phyloP scores from a whole-genome alignment of 176 grass and related monocot species.

The Triticum urartu region DNA sequence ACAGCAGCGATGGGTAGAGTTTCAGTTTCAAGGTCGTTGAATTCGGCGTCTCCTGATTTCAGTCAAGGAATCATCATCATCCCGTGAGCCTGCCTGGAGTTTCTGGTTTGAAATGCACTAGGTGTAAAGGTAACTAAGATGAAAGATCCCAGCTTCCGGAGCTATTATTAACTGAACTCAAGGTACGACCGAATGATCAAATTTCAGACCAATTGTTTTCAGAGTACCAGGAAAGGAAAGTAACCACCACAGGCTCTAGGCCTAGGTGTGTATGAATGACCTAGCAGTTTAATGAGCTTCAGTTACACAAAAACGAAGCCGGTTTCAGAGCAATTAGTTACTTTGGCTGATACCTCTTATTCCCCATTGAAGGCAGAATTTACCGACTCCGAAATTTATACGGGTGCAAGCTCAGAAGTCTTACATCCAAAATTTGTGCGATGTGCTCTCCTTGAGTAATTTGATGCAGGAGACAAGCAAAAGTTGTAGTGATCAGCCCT shows the following conservation, averaged over 20 bases:
- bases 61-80: too few relatives aligned
- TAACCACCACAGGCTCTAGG: not conserved
- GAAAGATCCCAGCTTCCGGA: too few relatives aligned
- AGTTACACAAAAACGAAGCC: not conserved
- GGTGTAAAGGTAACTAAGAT: too few relatives aligned
- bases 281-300: not conserved
- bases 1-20: too few relatives aligned
- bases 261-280: not conserved
- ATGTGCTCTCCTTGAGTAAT: not conserved
- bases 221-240: too few relatives aligned
- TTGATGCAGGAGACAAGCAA: conserved; percentile 45
- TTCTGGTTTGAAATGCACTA: too few relatives aligned
- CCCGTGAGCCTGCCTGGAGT: too few relatives aligned
- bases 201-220: too few relatives aligned
- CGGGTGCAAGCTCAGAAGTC: conserved; percentile 1
- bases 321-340: not conserved
- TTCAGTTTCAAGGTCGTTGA: too few relatives aligned
- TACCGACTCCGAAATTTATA: not conserved
- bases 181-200: too few relatives aligned
- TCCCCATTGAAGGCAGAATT: not conserved
- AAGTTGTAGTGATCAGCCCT: not conserved
- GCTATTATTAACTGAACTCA: too few relatives aligned
- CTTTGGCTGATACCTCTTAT: not conserved
- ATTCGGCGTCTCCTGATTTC: too few relatives aligned
- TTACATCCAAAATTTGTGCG: conserved; percentile 9